phyloP scores from a whole-genome alignment of 179 eudicot genomes.

The Silene coronaria region DNA sequence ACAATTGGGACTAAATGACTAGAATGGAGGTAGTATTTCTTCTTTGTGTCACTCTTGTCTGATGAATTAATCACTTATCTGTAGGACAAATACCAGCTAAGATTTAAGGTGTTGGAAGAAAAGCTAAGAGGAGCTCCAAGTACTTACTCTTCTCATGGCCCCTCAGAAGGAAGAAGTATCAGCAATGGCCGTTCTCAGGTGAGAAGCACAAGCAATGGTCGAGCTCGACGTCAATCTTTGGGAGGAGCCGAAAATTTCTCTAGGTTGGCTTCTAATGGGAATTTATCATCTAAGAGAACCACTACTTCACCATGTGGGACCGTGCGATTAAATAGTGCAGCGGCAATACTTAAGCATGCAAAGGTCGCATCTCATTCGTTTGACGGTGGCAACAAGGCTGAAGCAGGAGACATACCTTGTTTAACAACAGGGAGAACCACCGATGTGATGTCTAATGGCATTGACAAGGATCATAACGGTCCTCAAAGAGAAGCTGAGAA shows the following conservation, averaged over 20 bases:
- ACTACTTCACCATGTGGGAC: constrained; percentile 69
- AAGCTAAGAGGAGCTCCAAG: constrained; percentile 56
- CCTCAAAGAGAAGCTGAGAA: constrained; percentile 47
- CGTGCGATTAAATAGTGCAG: constrained; percentile 46
- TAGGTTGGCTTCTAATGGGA: constrained; percentile 73
- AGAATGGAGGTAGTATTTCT: background rate
- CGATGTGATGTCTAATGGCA: constrained; percentile 36
- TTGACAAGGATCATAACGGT: constrained; percentile 25
- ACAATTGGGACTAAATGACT: background rate
- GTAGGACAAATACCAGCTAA: constrained; percentile 78
- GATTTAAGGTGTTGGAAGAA: constrained; percentile 90
- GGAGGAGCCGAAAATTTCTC: constrained; percentile 82
- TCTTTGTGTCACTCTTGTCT: background rate
- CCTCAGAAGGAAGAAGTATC: constrained; percentile 60
- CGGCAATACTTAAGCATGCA: constrained; percentile 71
- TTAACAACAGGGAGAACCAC: background rate
- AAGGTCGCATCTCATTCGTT: constrained; percentile 85
- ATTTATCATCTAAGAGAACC: constrained; percentile 79
- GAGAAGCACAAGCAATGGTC: constrained; percentile 50
- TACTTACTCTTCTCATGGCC: constrained; percentile 34
- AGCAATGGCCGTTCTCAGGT: constrained; percentile 55
- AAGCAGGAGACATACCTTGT: constrained; percentile 54
- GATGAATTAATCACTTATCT: constrained; percentile 10
- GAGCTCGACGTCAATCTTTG: constrained; percentile 67
- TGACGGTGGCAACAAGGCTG: constrained; percentile 78